Percentiles rank a stretch among this genome's conserved stretches.
These are phyloP conservation scores for Isatis lusitanica DNA, from an alignment of 441 rosid species.

Conservation along the genomic window DNA sequence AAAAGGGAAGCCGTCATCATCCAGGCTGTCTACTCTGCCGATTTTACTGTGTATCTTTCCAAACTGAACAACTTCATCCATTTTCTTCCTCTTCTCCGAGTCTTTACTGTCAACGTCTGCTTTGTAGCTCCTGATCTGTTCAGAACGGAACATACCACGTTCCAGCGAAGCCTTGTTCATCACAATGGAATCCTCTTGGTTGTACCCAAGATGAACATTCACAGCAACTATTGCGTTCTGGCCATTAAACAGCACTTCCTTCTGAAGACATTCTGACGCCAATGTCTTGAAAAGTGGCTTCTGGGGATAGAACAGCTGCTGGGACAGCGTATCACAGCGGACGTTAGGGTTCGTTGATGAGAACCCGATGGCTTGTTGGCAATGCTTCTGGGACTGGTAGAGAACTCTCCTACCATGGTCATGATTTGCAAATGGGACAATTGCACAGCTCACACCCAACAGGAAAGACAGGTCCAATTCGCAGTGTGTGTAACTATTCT, in stretches of 20 bases:
- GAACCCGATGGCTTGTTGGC: conserved; percentile 90
- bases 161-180: conserved; percentile 91
- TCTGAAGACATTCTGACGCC: conserved; percentile 70
- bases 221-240: conserved; percentile 93
- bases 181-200: conserved; percentile 92
- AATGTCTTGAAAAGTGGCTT: conserved; percentile 78
- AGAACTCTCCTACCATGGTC: conserved; percentile 92
- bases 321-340: conserved; percentile 81
- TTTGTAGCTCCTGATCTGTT: conserved; percentile 85
- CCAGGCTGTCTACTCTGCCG: conserved; percentile 86
- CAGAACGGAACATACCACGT: conserved; percentile 89
- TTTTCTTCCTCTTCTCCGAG: conserved; percentile 56
- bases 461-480: conserved; percentile 86
- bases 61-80: conserved; percentile 63
- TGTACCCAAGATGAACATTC: conserved; percentile 91
- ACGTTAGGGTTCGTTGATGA: conserved; percentile 80
- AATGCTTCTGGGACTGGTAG: conserved; percentile 88
- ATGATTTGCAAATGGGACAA: conserved; percentile 87
- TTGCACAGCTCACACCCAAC: conserved; percentile 83
- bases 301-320: conserved; percentile 82
- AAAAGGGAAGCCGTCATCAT: conserved; percentile 88
- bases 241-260: conserved; percentile 66
- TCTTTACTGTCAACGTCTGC: conserved; percentile 87
- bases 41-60: conserved; percentile 76
- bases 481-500: conserved; percentile 65